Evolutionary conservation across 2,329 filamentous ascomycete genomes (phyloP), one percentile per base, ranked within the genome.

Genomic region (Botryotinia narcissicola): DNA sequence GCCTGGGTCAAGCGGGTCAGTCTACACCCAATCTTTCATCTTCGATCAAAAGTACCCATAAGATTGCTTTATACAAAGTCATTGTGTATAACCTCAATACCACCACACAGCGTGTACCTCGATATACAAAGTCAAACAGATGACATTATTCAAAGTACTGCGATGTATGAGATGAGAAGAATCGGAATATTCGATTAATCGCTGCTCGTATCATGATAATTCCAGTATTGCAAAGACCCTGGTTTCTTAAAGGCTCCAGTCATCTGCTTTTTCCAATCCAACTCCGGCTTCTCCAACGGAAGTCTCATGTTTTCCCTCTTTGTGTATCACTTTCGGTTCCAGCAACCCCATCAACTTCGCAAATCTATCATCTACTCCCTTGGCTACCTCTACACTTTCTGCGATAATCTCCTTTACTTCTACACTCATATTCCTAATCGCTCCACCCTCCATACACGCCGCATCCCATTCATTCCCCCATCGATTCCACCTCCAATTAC

Each of bases 11-110:
- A 25, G 25, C 22, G 4, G 4, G 25, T 14, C 48, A 51, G 16
- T 14, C 4, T 51, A 51, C n/a, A 51, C 10, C 25, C 4, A 51
- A 14, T n/a, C 25, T 51, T 14, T 7, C 10, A 51, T n/a, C 10
- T 51, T 51, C 25, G 25, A 51, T 51, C 25, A 51, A 51, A n/a
- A 14, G 48, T n/a, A 51, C 7, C 10, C 4, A 51, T 51, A 2
- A 51, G 10, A n/a, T 4, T n/a, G 14, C 6, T 0, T n/a, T 5
- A 7, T 4, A n/a, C 48, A 6, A 7, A n/a, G 4, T 14, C 25
- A 2, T 16, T 16, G 10, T 51, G 12, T 14, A n/a, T n/a, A 12
- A 7, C 2, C 48, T n/a, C 48, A 6, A n/a, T 51, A 51, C 48
- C n/a, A n/a, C 5, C 12, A n/a, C n/a, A 12, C 12, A n/a, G 10